Evolutionary conservation across 129 eudicot species (phyloP), one percentile per base, ranked within the genome.

Genomic region (Scalesia atractyloides): DNA sequence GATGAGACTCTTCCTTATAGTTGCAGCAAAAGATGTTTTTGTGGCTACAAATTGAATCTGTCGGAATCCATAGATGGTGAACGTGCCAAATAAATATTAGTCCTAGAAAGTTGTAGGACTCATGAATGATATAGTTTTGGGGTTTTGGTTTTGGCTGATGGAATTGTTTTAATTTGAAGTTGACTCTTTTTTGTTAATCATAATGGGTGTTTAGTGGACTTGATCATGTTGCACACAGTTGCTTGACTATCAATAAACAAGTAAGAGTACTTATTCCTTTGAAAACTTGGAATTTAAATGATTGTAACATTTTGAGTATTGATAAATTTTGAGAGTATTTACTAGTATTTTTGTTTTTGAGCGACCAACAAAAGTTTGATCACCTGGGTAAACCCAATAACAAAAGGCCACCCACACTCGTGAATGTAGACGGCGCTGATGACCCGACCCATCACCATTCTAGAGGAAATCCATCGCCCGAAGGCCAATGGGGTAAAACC

Each of bases 21-120:
- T 83, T 30, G 87, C 76, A 50, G 82, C 82, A 33, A 83, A 83
- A 73, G 87, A 83, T 79, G 82, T 83, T 51, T 78, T 82, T 34
- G 82, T 82, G 61, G 82, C 82, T 22, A 78, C 82, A 71, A 78
- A 78, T 78, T 78, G 30, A 78, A 44, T 24, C 73, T 26, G 9
- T 20, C 16, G 1, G 37, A 53, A 22, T 34, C 75, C 61, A 66
- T 33, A 57, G 57, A 34, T 22, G 18, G 12, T 49, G 50, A 47
- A 46, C 51, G 5, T 57, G 63, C 62, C 13, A 36, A 78, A 78
- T 78, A 78, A 78, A 71, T 50, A 53, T 70, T 77, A 58, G 82
- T 51, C 66, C 76, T 77, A 36, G 59, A 63, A 33, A 41, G 58
- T 37, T 68, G n/a, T 73, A 51, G 56, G 70, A 77, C 71, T 65